Evolutionary conservation across 1,284 basidiomycete species (phyloP).

Genomic region (Entoloma clypeatum): DNA sequence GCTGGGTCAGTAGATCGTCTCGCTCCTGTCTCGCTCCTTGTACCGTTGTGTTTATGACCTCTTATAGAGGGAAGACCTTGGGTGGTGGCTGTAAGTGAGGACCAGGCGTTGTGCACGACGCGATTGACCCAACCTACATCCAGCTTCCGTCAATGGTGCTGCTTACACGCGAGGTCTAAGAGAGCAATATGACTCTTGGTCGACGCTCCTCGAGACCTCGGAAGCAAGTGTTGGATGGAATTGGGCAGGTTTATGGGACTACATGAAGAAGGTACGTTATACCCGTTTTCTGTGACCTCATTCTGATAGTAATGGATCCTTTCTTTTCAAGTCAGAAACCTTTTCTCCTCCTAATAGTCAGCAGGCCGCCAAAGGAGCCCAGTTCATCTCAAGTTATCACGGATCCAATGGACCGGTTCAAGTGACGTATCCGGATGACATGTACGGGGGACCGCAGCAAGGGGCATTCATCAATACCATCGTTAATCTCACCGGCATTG

Average conservation of each 20-base stretch:
- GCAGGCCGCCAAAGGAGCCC: slow-evolving; percentile 46
- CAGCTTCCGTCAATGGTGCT: slow-evolving; percentile 56
- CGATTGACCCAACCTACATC: not conserved
- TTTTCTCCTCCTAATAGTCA: slow-evolving; percentile 52
- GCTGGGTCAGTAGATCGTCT: slow-evolving; percentile 34
- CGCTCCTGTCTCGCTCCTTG: not conserved
- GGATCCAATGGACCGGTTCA: slow-evolving; percentile 53
- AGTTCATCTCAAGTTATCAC: slow-evolving; percentile 43
- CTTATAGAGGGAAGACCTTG: slow-evolving; percentile 48
- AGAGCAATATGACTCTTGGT: slow-evolving; percentile 58
- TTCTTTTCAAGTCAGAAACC: slow-evolving; percentile 39
- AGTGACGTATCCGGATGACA: slow-evolving; percentile 43
- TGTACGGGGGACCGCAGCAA: slow-evolving; percentile 57
- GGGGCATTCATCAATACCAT: slow-evolving; percentile 47
- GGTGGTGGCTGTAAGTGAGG: slow-evolving; percentile 46
- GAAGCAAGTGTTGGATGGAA: slow-evolving; percentile 52
- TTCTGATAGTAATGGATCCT: not conserved
- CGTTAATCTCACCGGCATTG: slow-evolving; percentile 44
- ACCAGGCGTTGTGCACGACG: not conserved
- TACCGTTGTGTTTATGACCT: slow-evolving; percentile 2
- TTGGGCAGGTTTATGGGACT: slow-evolving; percentile 49
- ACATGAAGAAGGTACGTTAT: slow-evolving; percentile 46
- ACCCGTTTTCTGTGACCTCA: not conserved
- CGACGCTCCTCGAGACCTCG: slow-evolving; percentile 43
- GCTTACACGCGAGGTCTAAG: slow-evolving; percentile 53